Conservation (phyloP, 352 stramenopile species). For the Phytopythium litorale region DNA sequence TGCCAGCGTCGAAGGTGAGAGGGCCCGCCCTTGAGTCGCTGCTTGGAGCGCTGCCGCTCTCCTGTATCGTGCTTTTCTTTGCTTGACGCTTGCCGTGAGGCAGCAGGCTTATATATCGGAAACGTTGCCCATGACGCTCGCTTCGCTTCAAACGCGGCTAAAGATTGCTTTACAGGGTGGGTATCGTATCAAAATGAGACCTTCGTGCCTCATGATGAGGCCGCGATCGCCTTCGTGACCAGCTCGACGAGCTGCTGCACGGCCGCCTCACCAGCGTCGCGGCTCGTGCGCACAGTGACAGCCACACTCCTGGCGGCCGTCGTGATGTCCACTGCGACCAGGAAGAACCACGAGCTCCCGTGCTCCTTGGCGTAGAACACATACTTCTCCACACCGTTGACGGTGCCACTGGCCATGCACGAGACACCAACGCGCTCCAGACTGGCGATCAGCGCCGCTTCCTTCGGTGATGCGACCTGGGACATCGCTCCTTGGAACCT, state of each 20-base stretch:
- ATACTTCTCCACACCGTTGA: slow-evolving; percentile 67
- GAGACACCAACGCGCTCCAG: slow-evolving; percentile 43
- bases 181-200: slow-evolving; percentile 6
- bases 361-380: slow-evolving; percentile 73
- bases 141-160: background rate
- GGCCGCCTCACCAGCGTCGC: slow-evolving; percentile 36
- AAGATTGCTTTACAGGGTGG: background rate
- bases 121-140: background rate
- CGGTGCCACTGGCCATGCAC: slow-evolving; percentile 73
- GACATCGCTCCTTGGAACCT: slow-evolving; percentile 31
- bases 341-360: slow-evolving; percentile 42
- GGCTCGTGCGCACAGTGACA: slow-evolving; percentile 45
- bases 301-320: slow-evolving; percentile 27
- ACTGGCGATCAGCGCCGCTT: slow-evolving; percentile 25
- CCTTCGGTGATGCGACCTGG: slow-evolving; percentile 16
- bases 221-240: slow-evolving; percentile 14
- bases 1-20: background rate
- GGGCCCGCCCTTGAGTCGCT: background rate
- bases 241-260: slow-evolving; percentile 44
- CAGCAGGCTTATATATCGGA: slow-evolving; percentile 3
- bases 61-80: background rate
- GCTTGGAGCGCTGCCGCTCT: background rate
- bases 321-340: slow-evolving; percentile 47
- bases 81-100: background rate
- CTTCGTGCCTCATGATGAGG: background rate